Evolutionary conservation across 2,329 filamentous ascomycete species (phyloP).

Genomic region (Leptographium wingfieldii): DNA sequence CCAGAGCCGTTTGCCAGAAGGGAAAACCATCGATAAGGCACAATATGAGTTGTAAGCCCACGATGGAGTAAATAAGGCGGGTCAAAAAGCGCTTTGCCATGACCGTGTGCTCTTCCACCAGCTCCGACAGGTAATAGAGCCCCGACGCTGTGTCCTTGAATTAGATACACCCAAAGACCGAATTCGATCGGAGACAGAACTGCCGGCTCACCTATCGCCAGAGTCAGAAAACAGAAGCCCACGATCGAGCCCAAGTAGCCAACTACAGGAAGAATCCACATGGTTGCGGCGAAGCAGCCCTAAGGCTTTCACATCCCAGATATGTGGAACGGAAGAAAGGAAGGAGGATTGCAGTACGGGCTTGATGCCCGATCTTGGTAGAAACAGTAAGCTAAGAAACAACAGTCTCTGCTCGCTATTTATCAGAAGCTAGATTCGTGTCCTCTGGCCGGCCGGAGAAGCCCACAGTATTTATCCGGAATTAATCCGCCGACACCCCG

Average conservation of each 20-base stretch:
- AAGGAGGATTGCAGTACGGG: not conserved
- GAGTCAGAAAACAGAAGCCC: conserved; percentile 86
- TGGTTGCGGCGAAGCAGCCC: conserved; percentile 27
- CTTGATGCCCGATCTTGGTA: not conserved
- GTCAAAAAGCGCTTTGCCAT: conserved; percentile 77
- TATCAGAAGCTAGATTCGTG: not conserved
- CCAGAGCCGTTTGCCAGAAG: conserved; percentile 57
- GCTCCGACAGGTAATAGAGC: conserved; percentile 93
- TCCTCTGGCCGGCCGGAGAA: not conserved
- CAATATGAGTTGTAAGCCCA: conserved; percentile 61
- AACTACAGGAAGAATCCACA: conserved; percentile 93
- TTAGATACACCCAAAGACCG: not conserved
- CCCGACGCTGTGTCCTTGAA: conserved; percentile 58
- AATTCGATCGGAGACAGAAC: not conserved
- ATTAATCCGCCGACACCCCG: not conserved
- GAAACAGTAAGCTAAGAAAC: not conserved
- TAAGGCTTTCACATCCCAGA: conserved; percentile 1
- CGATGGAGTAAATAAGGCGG: conserved; percentile 71
- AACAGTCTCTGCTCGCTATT: not conserved
- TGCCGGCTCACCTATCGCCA: conserved; percentile 62
- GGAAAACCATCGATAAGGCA: conserved; percentile 79
- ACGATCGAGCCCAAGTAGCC: conserved; percentile 79
- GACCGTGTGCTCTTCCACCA: conserved; percentile 96
- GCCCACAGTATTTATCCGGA: not conserved
- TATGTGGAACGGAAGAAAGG: too few species aligned